Conservation (phyloP, 805 yeast genomes). For the Candida bentonensis region DNA sequence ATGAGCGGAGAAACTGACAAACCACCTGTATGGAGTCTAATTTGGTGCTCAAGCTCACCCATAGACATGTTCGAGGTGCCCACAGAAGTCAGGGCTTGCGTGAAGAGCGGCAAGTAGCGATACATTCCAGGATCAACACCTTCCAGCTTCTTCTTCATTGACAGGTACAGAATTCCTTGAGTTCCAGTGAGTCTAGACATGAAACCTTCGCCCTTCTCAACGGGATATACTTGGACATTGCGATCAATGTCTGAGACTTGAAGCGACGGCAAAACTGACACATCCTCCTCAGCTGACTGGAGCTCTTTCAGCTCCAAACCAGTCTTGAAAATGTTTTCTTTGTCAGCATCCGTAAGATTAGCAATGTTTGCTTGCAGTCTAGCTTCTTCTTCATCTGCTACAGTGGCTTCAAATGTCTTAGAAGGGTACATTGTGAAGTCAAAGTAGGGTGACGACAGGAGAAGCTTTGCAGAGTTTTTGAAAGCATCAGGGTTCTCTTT, state of each 20-base stretch:
- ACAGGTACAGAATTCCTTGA: slow-evolving; percentile 59
- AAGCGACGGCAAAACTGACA: slow-evolving; percentile 69
- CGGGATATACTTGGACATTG: slow-evolving; percentile 28
- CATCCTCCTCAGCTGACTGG: slow-evolving; percentile 59
- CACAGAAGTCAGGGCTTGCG: slow-evolving; percentile 66
- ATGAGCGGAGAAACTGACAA: slow-evolving; percentile 47
- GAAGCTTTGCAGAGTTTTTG: slow-evolving; percentile 39
- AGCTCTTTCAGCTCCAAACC: slow-evolving; percentile 46
- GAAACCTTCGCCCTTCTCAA: slow-evolving; percentile 7
- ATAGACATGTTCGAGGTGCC: slow-evolving; percentile 66
- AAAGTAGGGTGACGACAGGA: slow-evolving; percentile 44
- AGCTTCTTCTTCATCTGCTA: slow-evolving; percentile 41
- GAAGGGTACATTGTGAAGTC: slow-evolving; percentile 67
- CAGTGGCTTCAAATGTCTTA: slow-evolving; percentile 34
- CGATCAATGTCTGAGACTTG: slow-evolving; percentile 59
- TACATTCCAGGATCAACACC: slow-evolving; percentile 46
- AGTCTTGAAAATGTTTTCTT: slow-evolving; percentile 39
- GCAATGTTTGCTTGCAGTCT: slow-evolving; percentile 34
- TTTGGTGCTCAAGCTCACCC: slow-evolving; percentile 74
- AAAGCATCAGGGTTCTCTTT: slow-evolving; percentile 42
- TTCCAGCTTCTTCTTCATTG: slow-evolving; percentile 49
- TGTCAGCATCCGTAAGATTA: slow-evolving; percentile 40
- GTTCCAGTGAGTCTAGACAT: slow-evolving; percentile 23
- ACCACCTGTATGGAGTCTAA: slow-evolving; percentile 78
- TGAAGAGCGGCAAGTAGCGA: slow-evolving; percentile 62